Conservation (phyloP, 176 grass and related monocot species). For the Zea luxurians region DNA sequence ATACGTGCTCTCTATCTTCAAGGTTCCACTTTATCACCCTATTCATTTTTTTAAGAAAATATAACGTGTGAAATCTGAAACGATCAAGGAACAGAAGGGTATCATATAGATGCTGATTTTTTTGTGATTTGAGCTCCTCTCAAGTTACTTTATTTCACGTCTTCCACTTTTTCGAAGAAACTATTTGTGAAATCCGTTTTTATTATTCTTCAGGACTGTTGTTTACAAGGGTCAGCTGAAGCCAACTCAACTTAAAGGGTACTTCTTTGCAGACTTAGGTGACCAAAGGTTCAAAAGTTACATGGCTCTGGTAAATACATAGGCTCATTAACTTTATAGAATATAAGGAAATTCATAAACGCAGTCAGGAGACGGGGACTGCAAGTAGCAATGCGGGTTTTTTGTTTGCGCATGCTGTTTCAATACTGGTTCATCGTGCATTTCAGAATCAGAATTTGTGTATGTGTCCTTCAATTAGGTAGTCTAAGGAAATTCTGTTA, state of each 20-base stretch:
- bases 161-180: not conserved
- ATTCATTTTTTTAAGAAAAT: not conserved
- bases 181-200: not conserved
- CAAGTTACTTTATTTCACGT: not conserved
- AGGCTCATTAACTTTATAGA: slow-evolving; percentile 7
- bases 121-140: slow-evolving; percentile 4
- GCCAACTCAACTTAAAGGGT: slow-evolving; percentile 64
- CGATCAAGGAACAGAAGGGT: not conserved
- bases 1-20: slow-evolving; percentile 90
- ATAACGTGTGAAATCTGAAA: slow-evolving; percentile 5
- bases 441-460: slow-evolving; percentile 1
- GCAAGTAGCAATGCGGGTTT: slow-evolving; percentile 10
- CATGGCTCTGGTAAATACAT: slow-evolving; percentile 81
- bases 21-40: slow-evolving; percentile 45
- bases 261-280: slow-evolving; percentile 84
- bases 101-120: not conserved
- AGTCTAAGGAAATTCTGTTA: not conserved
- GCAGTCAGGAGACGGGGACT: slow-evolving; percentile 11
- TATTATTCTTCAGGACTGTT: slow-evolving; percentile 56
- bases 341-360: not conserved
- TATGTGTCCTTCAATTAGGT: not conserved
- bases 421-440: slow-evolving; percentile 21
- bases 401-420: not conserved
- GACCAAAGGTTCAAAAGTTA: slow-evolving; percentile 79
- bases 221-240: slow-evolving; percentile 91